Evolutionary conservation across 257 asterid species (phyloP).

Genomic region (Knoxia roxburghii): DNA sequence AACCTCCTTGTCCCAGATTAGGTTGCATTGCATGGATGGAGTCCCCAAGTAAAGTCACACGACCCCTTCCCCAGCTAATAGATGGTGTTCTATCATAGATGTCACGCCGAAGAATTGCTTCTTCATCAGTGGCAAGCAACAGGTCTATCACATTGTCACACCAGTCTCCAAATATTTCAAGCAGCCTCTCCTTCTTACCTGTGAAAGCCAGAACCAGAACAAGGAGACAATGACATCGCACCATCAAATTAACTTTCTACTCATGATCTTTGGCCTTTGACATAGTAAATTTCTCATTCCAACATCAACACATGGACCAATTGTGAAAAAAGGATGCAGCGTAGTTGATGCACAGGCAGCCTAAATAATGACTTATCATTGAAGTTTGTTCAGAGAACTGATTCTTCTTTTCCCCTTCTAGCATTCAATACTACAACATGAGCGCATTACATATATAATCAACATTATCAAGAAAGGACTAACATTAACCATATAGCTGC

Average conservation of each 20-base stretch:
- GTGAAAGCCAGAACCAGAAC: constrained; percentile 6
- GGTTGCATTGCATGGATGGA: constrained; percentile 99
- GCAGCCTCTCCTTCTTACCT: constrained; percentile 83
- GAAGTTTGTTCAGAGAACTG: neutral
- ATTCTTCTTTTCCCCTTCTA: neutral
- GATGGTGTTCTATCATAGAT: constrained; percentile 77
- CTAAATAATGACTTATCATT: neutral
- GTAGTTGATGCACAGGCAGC: neutral
- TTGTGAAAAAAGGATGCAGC: neutral
- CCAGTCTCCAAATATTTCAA: constrained; percentile 81
- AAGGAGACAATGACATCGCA: neutral
- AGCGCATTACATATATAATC: neutral
- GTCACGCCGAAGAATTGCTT: constrained; percentile 88
- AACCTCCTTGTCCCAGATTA: constrained; percentile 98
- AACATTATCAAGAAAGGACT: neutral
- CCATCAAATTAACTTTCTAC: neutral
- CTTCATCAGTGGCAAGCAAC: constrained; percentile 76
- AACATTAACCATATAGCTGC: neutral
- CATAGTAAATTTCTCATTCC: neutral
- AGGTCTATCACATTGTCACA: constrained; percentile 88
- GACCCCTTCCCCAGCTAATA: constrained; percentile 89
- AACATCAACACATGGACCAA: neutral
- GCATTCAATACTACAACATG: neutral
- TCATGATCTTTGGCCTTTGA: neutral
- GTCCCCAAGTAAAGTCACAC: constrained; percentile 93